Base-by-base conservation (phyloP, 2,329 filamentous ascomycete genomes). In the Graphiopsis chlorocephala region DNA sequence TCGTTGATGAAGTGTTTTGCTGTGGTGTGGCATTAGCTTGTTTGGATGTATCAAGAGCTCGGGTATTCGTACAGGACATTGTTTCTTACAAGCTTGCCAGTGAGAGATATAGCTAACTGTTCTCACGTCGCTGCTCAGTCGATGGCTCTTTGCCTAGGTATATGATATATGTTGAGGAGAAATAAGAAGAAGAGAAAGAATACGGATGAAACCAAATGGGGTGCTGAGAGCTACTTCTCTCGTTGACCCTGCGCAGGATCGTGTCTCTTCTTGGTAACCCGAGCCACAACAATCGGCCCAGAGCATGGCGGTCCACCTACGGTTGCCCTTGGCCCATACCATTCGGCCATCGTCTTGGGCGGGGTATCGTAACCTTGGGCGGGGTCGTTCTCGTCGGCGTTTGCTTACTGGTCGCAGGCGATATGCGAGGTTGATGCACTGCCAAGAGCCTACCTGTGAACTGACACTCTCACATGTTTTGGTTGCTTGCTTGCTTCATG, bases 1-100 rank as follows among this genome's bases (percentile, higher is more conserved):
- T 96, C 90, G 77, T 92, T 88, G 82, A 97, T 87, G 82, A 97
- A 97, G 81, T 97, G 93, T 82, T 95, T 96, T 25, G 73, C 73
- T 73, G 61, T 57, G 6, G 14, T 42, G 17, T 10, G 42, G 12
- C 25, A 14, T 42, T 45, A 58, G 55, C 31, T 35, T 38, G 11
- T 11, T 38, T 20, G 10, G 29, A 31, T 6, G 10, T 35, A 1
- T 23, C 12, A 23, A 17, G 14, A 33, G 15, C 17, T 48, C 8
- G 1, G 17, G 12, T n/a, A 2, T 2, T 31, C 58, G 11, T 62
- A 62, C 60, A 53, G 42, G 60, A 62, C 60, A 62, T 62, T 33
- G 5, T 52, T 50, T 4, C 38, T 50, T 35, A 8, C 11, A 45
- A 50, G 42, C 20, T 52, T 25, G n/a, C 53, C 53, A 56, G 29